Percentiles rank a stretch among this genome's conserved stretches.
Conservation (phyloP, 108 stramenopile species). For the Bacterosira constricta region DNA sequence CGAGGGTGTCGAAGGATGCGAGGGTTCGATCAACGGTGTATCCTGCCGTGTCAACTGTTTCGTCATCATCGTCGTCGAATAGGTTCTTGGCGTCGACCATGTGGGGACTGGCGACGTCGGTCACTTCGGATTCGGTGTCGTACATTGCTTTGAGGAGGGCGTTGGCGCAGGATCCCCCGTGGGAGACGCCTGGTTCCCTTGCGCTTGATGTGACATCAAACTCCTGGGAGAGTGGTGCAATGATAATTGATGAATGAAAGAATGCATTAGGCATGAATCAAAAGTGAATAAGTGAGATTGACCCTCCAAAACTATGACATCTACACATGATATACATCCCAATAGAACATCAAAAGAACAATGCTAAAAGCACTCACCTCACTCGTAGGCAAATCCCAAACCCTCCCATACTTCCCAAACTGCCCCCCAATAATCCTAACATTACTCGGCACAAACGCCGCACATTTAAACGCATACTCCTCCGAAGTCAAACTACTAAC, state of each 20-base stretch:
- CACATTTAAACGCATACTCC: conserved; percentile 80
- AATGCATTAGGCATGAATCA: no score
- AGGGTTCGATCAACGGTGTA: conserved; percentile 51
- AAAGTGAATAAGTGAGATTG: neutral
- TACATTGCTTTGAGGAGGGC: conserved; percentile 87
- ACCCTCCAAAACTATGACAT: no score
- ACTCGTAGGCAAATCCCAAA: conserved; percentile 84
- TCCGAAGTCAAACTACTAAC: conserved; percentile 69
- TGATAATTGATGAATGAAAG: no score
- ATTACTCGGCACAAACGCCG: conserved; percentile 84
- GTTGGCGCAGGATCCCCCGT: conserved; percentile 82
- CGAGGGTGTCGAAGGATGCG: conserved; percentile 58
- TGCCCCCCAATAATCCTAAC: conserved; percentile 78
- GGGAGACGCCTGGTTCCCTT: conserved; percentile 68
- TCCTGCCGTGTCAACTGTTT: conserved; percentile 42
- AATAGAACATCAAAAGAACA: no score
- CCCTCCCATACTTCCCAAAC: conserved; percentile 71
- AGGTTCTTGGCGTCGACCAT: conserved; percentile 45
- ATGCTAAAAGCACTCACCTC: conserved; percentile 51
- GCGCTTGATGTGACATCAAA: conserved; percentile 40
- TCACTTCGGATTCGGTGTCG: conserved; percentile 74
- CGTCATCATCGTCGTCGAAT: conserved; percentile 83
- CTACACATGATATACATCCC: no score
- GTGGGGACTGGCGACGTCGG: conserved; percentile 17
- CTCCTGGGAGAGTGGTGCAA: conserved; percentile 12